phyloP scores from a whole-genome alignment of 2,329 filamentous ascomycete genomes.

The Cytospora schulzeri region DNA sequence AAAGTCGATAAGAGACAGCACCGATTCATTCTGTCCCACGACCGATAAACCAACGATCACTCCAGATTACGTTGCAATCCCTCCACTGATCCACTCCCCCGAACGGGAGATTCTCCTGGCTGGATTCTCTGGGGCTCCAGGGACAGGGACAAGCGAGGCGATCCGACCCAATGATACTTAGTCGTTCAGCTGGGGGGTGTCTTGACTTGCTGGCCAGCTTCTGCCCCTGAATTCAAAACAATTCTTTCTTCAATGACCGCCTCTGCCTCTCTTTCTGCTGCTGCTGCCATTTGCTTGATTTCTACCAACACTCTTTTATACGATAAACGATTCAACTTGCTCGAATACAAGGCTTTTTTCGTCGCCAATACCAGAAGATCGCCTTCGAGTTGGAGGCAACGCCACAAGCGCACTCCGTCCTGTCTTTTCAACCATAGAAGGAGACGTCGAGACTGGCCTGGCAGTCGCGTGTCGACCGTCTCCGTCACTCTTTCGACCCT shows the following conservation, averaged over 20 bases:
- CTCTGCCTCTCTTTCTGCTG: constrained; percentile 1
- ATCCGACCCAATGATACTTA: constrained; percentile 16
- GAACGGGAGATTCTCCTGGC: constrained; percentile 15
- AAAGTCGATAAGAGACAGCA: neutral
- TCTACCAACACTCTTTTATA: constrained; percentile 49
- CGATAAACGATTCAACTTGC: constrained; percentile 46
- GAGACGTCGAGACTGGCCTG: constrained; percentile 32
- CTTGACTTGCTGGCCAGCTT: constrained; percentile 15
- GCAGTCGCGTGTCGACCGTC: constrained; percentile 29
- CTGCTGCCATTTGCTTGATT: constrained; percentile 44
- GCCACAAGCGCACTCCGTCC: constrained; percentile 42
- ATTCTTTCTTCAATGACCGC: constrained; percentile 42
- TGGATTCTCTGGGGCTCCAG: constrained; percentile 18
- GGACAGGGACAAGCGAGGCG: constrained; percentile 17
- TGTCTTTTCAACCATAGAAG: constrained; percentile 38
- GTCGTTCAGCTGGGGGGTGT: constrained; percentile 15
- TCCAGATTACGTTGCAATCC: constrained; percentile 19
- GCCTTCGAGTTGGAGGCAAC: constrained; percentile 38
- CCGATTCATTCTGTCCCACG: constrained; percentile 1
- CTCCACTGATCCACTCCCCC: constrained; percentile 17
- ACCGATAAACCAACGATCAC: neutral
- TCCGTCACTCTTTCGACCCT: constrained; percentile 22
- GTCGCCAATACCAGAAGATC: constrained; percentile 44
- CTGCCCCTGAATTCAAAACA: constrained; percentile 22
- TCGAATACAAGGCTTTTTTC: constrained; percentile 44